Evolutionary conservation across 148 eudicot genomes (phyloP).

Genomic region (Spergularia marina): DNA sequence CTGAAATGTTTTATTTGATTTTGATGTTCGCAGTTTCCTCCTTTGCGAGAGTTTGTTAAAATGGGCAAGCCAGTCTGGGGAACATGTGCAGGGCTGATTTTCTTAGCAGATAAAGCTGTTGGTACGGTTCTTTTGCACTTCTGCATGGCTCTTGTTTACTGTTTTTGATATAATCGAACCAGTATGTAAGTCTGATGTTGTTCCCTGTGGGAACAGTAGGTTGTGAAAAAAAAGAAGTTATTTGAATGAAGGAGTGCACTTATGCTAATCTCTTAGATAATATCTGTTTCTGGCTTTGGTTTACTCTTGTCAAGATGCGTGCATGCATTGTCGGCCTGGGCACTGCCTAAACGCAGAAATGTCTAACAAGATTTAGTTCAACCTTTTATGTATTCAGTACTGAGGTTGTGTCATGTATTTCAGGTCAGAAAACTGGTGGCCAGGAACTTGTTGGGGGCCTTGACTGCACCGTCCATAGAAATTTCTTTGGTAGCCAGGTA

Average conservation of each 20-base stretch:
- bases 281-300: neutral
- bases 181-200: neutral
- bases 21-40: constrained; percentile 63
- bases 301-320: neutral
- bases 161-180: neutral
- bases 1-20: neutral
- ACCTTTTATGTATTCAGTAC: neutral
- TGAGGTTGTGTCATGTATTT: constrained; percentile 16
- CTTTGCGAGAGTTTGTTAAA: constrained; percentile 66
- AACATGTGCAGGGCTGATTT: constrained; percentile 92
- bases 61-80: constrained; percentile 98
- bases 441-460: constrained; percentile 94
- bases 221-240: neutral
- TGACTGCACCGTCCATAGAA: constrained; percentile 88
- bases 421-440: constrained; percentile 96
- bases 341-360: neutral
- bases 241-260: neutral
- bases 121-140: constrained; percentile 36
- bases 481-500: constrained; percentile 99
- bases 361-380: too few species aligned
- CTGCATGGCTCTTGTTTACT: neutral
- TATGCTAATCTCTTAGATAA: neutral
- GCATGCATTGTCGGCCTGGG: neutral
- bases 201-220: neutral
- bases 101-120: constrained; percentile 76